Conservation (phyloP, 768 basidiomycete genomes). For the Saitozyma sp. region DNA sequence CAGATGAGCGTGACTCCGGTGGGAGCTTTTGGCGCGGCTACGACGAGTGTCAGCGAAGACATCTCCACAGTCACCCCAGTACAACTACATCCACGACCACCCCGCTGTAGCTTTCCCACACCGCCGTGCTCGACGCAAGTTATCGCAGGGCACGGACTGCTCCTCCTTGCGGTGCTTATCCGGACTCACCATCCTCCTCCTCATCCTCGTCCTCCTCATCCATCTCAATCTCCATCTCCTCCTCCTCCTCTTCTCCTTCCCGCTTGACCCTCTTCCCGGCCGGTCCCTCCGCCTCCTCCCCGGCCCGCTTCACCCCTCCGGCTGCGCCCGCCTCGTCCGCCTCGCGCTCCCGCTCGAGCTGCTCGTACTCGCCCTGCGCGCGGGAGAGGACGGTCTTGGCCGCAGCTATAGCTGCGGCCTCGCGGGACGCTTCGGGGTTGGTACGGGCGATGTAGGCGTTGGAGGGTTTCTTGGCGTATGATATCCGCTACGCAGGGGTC, state of each 20-base stretch:
- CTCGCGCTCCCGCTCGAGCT: slow-evolving; percentile 59
- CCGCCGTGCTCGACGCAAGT: too few species aligned
- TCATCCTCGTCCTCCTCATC: slow-evolving; percentile 62
- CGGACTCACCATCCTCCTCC: slow-evolving; percentile 51
- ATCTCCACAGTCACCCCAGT: too few species aligned
- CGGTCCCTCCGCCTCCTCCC: slow-evolving; percentile 60
- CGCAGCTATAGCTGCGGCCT: slow-evolving; percentile 44
- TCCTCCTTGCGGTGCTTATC: neutral
- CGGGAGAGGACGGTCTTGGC: slow-evolving; percentile 53
- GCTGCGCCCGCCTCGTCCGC: slow-evolving; percentile 54
- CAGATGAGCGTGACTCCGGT: slow-evolving; percentile 54
- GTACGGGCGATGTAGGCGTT: slow-evolving; percentile 76
- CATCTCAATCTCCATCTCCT: slow-evolving; percentile 93
- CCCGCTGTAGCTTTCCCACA: too few species aligned
- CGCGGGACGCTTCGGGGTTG: slow-evolving; percentile 58
- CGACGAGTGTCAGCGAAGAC: neutral
- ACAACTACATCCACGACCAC: too few species aligned
- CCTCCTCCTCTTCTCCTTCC: slow-evolving; percentile 61
- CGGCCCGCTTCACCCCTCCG: slow-evolving; percentile 56
- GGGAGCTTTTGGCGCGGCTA: neutral
- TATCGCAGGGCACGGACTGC: too few species aligned
- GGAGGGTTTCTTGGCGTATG: slow-evolving; percentile 85
- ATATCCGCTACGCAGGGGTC: slow-evolving; percentile 65
- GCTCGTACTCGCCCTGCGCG: slow-evolving; percentile 57
- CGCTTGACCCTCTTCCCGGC: slow-evolving; percentile 69